Evolutionary conservation across 805 yeast species (phyloP), one percentile per base, ranked within the genome.

Genomic region (Ogataea parapolymorpha): DNA sequence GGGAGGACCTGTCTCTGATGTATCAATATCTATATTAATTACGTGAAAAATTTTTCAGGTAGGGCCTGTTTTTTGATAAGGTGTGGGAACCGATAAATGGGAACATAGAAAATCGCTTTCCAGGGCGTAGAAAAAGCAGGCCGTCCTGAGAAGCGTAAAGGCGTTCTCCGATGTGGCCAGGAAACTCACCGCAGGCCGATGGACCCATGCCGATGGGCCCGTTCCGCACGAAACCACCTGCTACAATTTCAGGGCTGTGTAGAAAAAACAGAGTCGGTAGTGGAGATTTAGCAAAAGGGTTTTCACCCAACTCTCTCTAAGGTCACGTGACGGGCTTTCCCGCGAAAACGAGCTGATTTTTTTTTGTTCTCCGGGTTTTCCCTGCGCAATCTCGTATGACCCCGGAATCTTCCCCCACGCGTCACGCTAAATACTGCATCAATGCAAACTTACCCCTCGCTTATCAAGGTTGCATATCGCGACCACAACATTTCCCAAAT

Each of bases 11-110:
- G 37, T 26, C 24, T 20, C 30, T 33, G 29, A 38, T 37, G 31
- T 33, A 23, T 18, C 22, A 17, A 25, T 31, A 40, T 33, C 42
- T 32, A 38, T 38, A 32, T 32, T 39, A 39, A 27, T 32, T 33
- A 25, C 17, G 33, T 39, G 42, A 39, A 39, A 39, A 39, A 27
- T 33, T 39, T 39, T 39, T 39, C 42, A 29, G 32, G 17, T 12
- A 11, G 20, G 32, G 22, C 15, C 18, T 15, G 32, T 13, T 14
- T 25, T 17, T 29, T 15, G 32, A 29, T 29, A 29, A 29, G 32
- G 32, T 7, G 32, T 11, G 7, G 13, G 15, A 15, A n/a, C 27
- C 9, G 22, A 20, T 20, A 20, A 20, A 7, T 20, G 8, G 22
- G 22, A 20, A 9, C 22, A 9, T 2, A 9, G 22, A 20, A 20